A percentile compares a stretch with the other conserved stretches of the same genome.
These are phyloP conservation scores for Cryptococcus sp. DNA, from an alignment of 1,284 basidiomycete species.

Conservation along the genomic window DNA sequence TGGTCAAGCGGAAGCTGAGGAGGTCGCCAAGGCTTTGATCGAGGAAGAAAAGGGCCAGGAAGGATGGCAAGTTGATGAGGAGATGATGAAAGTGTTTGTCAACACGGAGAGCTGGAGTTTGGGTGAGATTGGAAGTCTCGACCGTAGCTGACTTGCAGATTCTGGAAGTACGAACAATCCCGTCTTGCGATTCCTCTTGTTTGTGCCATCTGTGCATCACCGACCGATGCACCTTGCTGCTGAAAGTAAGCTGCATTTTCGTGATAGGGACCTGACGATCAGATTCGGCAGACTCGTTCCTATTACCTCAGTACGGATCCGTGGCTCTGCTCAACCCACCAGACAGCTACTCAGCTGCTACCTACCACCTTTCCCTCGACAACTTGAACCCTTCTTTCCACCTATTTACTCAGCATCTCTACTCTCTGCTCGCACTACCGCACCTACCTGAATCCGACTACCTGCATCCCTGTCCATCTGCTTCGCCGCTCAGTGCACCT, in stretches of 20 bases:
- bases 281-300: slow-evolving; percentile 55
- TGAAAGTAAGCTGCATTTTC: slow-evolving; percentile 56
- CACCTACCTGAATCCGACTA: slow-evolving; percentile 50
- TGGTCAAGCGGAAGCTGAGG: slow-evolving; percentile 10
- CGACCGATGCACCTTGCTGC: slow-evolving; percentile 63
- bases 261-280: slow-evolving; percentile 1
- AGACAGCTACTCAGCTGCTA: slow-evolving; percentile 15
- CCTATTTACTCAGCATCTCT: slow-evolving; percentile 70
- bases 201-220: slow-evolving; percentile 68
- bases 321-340: slow-evolving; percentile 73
- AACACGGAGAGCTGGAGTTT: slow-evolving; percentile 95
- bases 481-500: slow-evolving; percentile 11
- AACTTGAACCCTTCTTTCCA: slow-evolving; percentile 60
- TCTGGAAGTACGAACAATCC: slow-evolving; percentile 69
- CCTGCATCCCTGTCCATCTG: slow-evolving; percentile 19
- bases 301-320: slow-evolving; percentile 93
- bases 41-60: slow-evolving; percentile 26
- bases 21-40: slow-evolving; percentile 15
- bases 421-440: slow-evolving; percentile 72
- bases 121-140: slow-evolving; percentile 53
- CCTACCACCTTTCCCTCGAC: slow-evolving; percentile 22
- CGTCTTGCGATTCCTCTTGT: slow-evolving; percentile 87
- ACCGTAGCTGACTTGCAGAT: slow-evolving; percentile 20
- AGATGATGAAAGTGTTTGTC: slow-evolving; percentile 83
- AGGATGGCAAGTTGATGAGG: slow-evolving; percentile 62